Evolutionary conservation across 345 rosid genomes (phyloP), one percentile per base, ranked within the genome.

Genomic region (Lumnitzera racemosa): DNA sequence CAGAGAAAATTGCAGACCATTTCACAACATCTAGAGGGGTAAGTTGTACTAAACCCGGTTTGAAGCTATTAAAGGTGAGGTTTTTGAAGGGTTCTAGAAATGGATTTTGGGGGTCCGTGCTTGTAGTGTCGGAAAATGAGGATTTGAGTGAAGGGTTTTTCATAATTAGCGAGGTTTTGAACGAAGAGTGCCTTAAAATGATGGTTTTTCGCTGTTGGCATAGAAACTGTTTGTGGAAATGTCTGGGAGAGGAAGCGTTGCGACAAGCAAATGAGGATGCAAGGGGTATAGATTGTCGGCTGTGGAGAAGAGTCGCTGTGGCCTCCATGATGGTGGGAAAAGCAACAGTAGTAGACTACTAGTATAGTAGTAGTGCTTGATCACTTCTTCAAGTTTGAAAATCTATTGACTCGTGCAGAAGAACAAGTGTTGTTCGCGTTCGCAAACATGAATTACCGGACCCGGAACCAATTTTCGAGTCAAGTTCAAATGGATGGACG

Each of bases 211-310:
- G 12, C 1, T 24, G 48, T 17, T 47, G 66, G 76, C 57, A 69
- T 55, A 53, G 74, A 24, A 75, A 31, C 41, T 75, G 96, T 77
- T 89, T 79, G 95, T 68, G 71, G 64, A 78, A 89, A 91, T 78
- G 89, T 78, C 84, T 63, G 24, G 69, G 24, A 74, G 89, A 87
- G 57, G 68, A 52, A 23, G 57, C 41, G 20, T 65, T 75, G 36
- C 15, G 61, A 43, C 46, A 56, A 15, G 51, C 49, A 3, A 69
- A 13, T 24, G 61, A 3, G 15, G 63, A 70, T 36, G 7, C 43
- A 5, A 36, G 43, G 7, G 43, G 43, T 57, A 59, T 55, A 10
- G 74, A 20, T 20, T 71, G 27, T 56, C 71, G 76, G 1, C 90
- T 76, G 74, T 81, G 80, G 70, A 82, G 80, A 52, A 86, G 80